These are phyloP conservation scores for Berkeleyomyces basicola DNA, from an alignment of 2,329 filamentous ascomycete species.

Conservation along the genomic window DNA sequence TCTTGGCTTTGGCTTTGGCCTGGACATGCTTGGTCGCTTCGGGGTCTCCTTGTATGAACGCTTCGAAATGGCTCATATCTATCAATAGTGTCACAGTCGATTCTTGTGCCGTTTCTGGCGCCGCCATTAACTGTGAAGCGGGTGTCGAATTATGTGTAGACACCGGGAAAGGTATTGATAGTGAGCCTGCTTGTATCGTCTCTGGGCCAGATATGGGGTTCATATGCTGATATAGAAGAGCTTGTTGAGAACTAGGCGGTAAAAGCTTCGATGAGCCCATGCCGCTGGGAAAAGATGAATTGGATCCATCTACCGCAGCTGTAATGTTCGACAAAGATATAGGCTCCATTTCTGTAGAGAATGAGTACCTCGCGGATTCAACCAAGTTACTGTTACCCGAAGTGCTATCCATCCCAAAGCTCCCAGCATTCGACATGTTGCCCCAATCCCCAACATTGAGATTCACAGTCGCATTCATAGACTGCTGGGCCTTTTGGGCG, in stretches of 20 bases:
- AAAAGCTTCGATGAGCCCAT: not conserved
- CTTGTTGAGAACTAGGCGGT: not conserved
- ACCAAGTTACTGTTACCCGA: not conserved
- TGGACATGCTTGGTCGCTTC: not conserved
- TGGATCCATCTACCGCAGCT: too few species aligned
- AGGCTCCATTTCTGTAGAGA: not conserved
- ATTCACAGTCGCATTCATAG: not conserved
- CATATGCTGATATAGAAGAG: not conserved
- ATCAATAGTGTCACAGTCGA: not conserved
- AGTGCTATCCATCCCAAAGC: not conserved
- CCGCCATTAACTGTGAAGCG: not conserved
- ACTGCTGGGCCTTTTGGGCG: not conserved
- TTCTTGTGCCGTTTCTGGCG: not conserved
- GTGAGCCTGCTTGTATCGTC: not conserved
- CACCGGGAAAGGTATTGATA: not conserved
- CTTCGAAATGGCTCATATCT: not conserved
- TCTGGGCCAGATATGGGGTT: not conserved
- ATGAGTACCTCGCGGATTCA: not conserved
- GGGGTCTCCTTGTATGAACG: not conserved
- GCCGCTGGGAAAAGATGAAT: not conserved
- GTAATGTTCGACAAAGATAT: not conserved
- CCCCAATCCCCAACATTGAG: not conserved
- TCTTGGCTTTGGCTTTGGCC: not conserved
- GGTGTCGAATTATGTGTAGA: not conserved
- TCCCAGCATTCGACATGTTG: not conserved